phyloP scores from a whole-genome alignment of 2,329 filamentous ascomycete species.

The Aspergillus fructus region DNA sequence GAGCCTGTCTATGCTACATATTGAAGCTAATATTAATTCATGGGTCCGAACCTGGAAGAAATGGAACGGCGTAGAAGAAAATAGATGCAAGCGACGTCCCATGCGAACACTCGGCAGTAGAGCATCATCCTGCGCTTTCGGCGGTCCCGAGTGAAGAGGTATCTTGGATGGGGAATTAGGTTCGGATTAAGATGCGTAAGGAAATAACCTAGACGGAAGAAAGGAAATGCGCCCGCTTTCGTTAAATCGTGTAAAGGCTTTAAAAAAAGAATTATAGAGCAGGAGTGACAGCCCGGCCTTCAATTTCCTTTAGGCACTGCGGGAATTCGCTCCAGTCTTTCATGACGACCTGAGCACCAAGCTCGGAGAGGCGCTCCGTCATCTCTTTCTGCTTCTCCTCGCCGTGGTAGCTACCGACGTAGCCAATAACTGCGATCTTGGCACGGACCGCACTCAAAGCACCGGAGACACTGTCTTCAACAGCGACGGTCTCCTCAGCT shows the following conservation, averaged over 20 bases:
- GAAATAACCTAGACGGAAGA: constrained; percentile 7
- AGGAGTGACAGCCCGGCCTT: constrained; percentile 20
- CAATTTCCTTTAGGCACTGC: constrained; percentile 43
- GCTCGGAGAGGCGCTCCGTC: constrained; percentile 59
- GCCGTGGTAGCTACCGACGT: constrained; percentile 73
- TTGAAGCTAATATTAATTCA: constrained; percentile 16
- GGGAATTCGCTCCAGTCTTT: constrained; percentile 49
- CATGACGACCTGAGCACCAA: constrained; percentile 64
- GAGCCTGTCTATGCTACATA: constrained; percentile 21
- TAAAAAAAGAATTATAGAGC: neutral
- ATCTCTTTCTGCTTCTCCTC: constrained; percentile 64
- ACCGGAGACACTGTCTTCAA: constrained; percentile 88
- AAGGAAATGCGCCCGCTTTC: constrained; percentile 30
- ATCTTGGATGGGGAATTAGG: neutral
- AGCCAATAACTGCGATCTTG: constrained; percentile 77
- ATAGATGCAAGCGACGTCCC: neutral
- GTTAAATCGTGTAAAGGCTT: constrained; percentile 28
- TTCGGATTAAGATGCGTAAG: neutral
- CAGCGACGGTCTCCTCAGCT: constrained; percentile 70
- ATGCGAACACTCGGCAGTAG: neutral
- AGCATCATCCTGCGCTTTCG: neutral
- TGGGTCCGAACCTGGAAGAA: constrained; percentile 8
- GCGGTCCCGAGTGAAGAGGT: neutral
- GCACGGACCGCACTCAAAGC: constrained; percentile 75
- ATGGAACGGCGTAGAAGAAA: constrained; percentile 2